Evolutionary conservation across 192 early-diverging fungal genomes (phyloP), one percentile per base, ranked within the genome.

Genomic region (Podochytrium sp.): DNA sequence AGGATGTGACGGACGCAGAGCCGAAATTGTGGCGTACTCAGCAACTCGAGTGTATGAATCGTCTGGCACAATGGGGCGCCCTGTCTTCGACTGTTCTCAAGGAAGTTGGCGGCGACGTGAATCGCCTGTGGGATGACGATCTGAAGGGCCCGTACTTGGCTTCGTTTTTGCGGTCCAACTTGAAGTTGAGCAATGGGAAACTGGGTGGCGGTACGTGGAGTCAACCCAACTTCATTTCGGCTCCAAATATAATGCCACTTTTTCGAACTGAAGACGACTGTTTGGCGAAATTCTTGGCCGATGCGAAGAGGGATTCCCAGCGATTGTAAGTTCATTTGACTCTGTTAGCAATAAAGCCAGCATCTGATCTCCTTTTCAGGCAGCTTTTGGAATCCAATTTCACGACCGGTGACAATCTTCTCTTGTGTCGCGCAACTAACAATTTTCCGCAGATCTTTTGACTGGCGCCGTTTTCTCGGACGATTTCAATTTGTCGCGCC

Each of bases 21-120:
- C 38, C 43, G 33, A 35, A 41, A 18, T 53, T 78, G 12, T 78
- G 76, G 76, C 47, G 35, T 58, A 62, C 39, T 32, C 38, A 39
- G 56, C 56, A 70, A 30, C 50, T 91, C 29, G 81, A 86, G 59
- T 92, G 90, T 65, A 71, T 89, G 62, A 84, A 86, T 43, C 80
- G 89, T 27, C 79, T 93, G 35, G 85, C 83, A 3, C 71, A 86
- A 43, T 93, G 91, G 90, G 87, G 90, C 58, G 76, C 79, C 7
- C 66, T 92, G 33, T 81, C 84, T 2, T 61, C 76, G 4, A 80
- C 76, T 71, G 80, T 90, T 42, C 71, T 81, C 65, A 39, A 77
- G n/a, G 86, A 87, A 50, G 52, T 92, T 40, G 85, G 86, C 4
- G 59, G 75, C 30, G 60, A 89, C 62, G 59, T 83, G 23, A 59